Conservation (phyloP, 75 land plant genomes). For the Selaginella tamariscina region DNA sequence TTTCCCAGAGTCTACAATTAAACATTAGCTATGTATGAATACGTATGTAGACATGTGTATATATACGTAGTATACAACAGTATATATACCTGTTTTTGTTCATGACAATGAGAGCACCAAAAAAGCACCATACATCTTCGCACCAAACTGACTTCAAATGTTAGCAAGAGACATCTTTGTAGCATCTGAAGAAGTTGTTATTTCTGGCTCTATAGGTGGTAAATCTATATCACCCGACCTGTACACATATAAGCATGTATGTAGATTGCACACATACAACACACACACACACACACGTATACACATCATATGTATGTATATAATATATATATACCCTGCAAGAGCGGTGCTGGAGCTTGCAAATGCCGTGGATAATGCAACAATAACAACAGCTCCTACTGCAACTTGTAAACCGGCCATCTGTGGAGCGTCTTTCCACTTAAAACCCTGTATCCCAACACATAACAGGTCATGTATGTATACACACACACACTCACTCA, state of each 20-base stretch:
- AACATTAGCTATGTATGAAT: too few species aligned
- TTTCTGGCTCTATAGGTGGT: conserved; percentile 46
- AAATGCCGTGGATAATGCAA: conserved; percentile 48
- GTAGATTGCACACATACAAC: not conserved
- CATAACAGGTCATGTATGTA: too few species aligned
- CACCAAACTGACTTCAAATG: conserved; percentile 58
- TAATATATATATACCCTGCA: conserved; percentile 3
- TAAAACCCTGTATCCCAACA: conserved; percentile 30
- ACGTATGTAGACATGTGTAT: too few species aligned
- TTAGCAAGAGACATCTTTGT: conserved; percentile 60
- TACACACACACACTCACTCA: too few species aligned
- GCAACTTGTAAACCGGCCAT: conserved; percentile 46
- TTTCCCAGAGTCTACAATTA: conserved; percentile 67
- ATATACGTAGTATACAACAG: not conserved
- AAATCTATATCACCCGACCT: conserved; percentile 51
- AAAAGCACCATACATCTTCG: conserved; percentile 95
- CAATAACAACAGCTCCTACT: conserved; percentile 42
- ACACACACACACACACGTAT: not conserved
- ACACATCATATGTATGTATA: not conserved
- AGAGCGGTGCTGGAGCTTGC: conserved; percentile 23
- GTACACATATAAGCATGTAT: conserved; percentile 12
- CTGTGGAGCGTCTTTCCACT: conserved; percentile 28
- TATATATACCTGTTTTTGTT: conserved; percentile 68
- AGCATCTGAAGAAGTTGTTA: conserved; percentile 54
- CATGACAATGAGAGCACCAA: conserved; percentile 91